Evolutionary conservation across 2,329 filamentous ascomycete genomes (phyloP).

Genomic region (Verticillium isaacii): DNA sequence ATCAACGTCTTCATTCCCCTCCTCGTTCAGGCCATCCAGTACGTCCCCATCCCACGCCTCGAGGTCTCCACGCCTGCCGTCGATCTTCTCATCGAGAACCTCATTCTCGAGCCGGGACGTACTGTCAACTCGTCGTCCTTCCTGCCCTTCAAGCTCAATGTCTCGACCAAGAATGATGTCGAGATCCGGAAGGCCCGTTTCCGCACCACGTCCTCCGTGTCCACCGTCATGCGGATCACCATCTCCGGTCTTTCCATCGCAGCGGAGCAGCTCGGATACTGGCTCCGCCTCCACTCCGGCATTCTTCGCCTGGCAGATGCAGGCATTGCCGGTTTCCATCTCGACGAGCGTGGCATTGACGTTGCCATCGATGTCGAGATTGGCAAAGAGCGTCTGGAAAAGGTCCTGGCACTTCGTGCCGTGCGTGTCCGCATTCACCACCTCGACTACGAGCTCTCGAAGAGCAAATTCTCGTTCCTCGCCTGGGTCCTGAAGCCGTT

Average conservation of each 20-base stretch:
- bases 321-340: conserved; percentile 78
- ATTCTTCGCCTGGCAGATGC: conserved; percentile 72
- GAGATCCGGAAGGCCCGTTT: conserved; percentile 76
- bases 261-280: conserved; percentile 86
- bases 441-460: conserved; percentile 70
- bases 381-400: conserved; percentile 70
- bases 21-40: conserved; percentile 72
- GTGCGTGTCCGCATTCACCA: conserved; percentile 84
- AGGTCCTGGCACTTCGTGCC: conserved; percentile 70
- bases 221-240: conserved; percentile 71
- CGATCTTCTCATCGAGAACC: conserved; percentile 82
- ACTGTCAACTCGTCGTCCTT: conserved; percentile 86
- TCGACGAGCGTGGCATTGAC: conserved; percentile 85
- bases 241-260: conserved; percentile 78
- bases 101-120: conserved; percentile 81
- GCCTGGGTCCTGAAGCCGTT: conserved; percentile 83
- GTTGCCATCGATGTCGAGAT: conserved; percentile 82
- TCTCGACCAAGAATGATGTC: conserved; percentile 82
- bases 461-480: conserved; percentile 71
- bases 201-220: conserved; percentile 60
- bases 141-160: conserved; percentile 74
- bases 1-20: conserved; percentile 78
- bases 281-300: conserved; percentile 74
- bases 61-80: conserved; percentile 80
- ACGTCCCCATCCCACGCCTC: conserved; percentile 84